Evolutionary conservation across 1,284 basidiomycete species (phyloP).

Genomic region (Agaricales sp.): DNA sequence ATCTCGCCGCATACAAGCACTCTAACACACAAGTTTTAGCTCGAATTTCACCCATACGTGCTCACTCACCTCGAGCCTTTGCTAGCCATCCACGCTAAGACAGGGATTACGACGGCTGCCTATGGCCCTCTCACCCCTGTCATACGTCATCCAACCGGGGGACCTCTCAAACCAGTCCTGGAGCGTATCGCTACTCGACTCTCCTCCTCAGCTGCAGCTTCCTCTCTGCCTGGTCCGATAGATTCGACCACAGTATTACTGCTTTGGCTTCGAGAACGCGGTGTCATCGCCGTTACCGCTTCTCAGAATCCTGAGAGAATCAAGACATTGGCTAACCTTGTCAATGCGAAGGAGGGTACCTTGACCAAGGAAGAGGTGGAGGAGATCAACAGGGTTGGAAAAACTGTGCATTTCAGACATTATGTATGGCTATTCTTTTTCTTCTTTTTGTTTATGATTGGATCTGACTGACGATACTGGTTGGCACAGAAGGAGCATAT

Average conservation of each 20-base stretch:
- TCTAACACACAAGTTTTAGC: no score
- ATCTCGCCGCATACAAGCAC: no score
- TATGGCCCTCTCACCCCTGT: slow-evolving; percentile 14
- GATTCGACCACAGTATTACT: slow-evolving; percentile 24
- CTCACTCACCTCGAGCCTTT: slow-evolving; percentile 12
- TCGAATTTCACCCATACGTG: slow-evolving; percentile 15
- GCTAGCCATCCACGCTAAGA: slow-evolving; percentile 10
- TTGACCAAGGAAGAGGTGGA: slow-evolving; percentile 31
- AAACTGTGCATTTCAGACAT: slow-evolving; percentile 31
- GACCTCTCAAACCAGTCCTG: slow-evolving; percentile 18
- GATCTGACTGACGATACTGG: not conserved
- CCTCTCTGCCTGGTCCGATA: slow-evolving; percentile 6
- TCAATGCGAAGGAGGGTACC: slow-evolving; percentile 16
- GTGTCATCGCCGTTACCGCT: slow-evolving; percentile 22
- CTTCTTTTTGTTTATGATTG: not conserved
- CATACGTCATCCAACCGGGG: slow-evolving; percentile 12
- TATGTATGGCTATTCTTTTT: slow-evolving; percentile 17
- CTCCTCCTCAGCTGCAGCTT: slow-evolving; percentile 2
- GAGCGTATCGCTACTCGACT: slow-evolving; percentile 19
- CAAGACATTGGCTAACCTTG: slow-evolving; percentile 29
- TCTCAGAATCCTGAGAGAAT: slow-evolving; percentile 35
- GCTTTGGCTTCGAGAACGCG: slow-evolving; percentile 18
- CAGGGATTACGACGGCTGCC: slow-evolving; percentile 12
- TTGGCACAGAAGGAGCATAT: slow-evolving; percentile 20
- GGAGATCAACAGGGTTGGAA: slow-evolving; percentile 35